phyloP scores from a whole-genome alignment of 2,329 filamentous ascomycete genomes.

The Penicillium sp. region DNA sequence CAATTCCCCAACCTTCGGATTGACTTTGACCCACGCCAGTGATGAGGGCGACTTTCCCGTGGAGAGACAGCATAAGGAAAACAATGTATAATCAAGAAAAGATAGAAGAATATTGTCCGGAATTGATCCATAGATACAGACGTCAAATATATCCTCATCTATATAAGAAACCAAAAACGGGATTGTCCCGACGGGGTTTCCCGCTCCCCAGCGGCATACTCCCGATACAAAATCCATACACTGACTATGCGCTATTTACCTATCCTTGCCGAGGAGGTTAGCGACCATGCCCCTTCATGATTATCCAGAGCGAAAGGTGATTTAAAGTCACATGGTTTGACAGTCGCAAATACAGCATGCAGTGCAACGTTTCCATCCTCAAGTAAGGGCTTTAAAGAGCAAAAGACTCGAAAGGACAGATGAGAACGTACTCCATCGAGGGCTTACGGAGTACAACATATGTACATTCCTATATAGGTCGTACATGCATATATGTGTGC shows the following conservation, averaged over 20 bases:
- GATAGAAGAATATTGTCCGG: neutral
- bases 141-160: no score
- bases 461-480: neutral
- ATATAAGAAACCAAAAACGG: neutral
- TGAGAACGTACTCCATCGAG: neutral
- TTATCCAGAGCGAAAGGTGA: neutral
- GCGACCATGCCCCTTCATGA: neutral
- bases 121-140: neutral
- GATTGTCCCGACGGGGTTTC: neutral
- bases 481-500: neutral
- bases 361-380: neutral
- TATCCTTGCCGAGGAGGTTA: neutral
- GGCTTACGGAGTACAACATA: neutral
- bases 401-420: neutral
- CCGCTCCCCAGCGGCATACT: neutral
- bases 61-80: neutral
- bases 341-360: neutral
- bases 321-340: neutral
- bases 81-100: neutral
- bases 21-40: conserved; percentile 38
- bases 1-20: conserved; percentile 49
- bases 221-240: neutral
- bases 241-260: no score
- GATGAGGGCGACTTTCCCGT: conserved; percentile 24
- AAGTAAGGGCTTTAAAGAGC: neutral